Base-by-base conservation (phyloP, 2,329 filamentous ascomycete species). In the Xylariales sp. region DNA sequence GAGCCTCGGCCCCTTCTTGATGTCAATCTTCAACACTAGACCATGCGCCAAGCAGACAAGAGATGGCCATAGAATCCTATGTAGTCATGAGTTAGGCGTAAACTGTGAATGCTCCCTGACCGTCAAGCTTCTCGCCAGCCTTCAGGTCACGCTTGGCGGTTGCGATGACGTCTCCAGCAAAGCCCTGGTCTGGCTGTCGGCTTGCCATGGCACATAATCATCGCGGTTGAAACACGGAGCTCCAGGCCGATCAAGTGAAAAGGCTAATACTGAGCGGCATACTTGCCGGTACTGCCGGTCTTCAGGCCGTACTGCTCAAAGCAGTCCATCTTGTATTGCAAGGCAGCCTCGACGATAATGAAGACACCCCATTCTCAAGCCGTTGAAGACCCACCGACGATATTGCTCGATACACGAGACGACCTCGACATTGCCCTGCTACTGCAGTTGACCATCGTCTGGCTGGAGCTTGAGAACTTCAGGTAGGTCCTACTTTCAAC, bases 231-330 rank as follows among this genome's bases (percentile, higher is more conserved):
- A 14, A 68, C 54, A 4, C 68, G 67, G 3, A 71, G 59, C 49
- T 71, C 68, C 8, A 71, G 59, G 7, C 67, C 65, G 40, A 71
- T 71, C 15, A 71, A 57, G 48, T 71, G 68, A 46, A 65, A 71
- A 10, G 68, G 68, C 54, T 71, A 70, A 55, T 63, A 70, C 46
- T 70, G 64, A 3, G 61, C 64, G 4, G 67, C 66, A 43, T 68
- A 69, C 43, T 57, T 56, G 12, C 63, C 63, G 1, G 60, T 63
- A 10, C 53, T 52, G 41, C 71, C 66, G 0, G 65, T 70, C 52
- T 68, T 59, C 10, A 70, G 57, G 5, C 68, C 66, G 42, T 70
- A 69, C 45, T 69, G 64, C 51, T 61, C 59, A 56, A 69, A 69
- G 51, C 60, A 69, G 12, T 65, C 65, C 39, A 52, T 58, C 44